Base-by-base conservation (phyloP, 805 yeast genomes). In the Candida nanaspora region DNA sequence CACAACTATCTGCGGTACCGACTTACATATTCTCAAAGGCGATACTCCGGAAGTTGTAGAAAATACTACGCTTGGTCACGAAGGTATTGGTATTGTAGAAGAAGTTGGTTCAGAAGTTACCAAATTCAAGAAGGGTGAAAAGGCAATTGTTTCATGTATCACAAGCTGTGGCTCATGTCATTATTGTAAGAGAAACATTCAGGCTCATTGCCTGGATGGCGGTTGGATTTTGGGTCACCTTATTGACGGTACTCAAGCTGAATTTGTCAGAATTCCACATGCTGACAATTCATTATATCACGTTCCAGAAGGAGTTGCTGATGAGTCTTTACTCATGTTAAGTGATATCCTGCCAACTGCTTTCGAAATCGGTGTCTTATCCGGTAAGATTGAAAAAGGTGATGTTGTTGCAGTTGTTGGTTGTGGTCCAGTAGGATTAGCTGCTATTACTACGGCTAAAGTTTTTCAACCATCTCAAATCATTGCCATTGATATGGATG, bases 191-290 rank as follows among this genome's bases (percentile, higher is more conserved):
- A 72, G 64, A 50, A 63, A 74, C 48, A 63, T 79, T 44, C 82
- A 81, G 57, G 72, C 82, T 7, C 82, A 78, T 56, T 78, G 82
- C 70, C 53, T 55, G 16, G 69, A 70, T 37, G 78, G 78, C 41
- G 76, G 76, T 16, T 72, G 78, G 78, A 55, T 65, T 26, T 52
- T 72, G 32, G 78, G 78, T 30, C 78, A 77, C 46, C 69, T 66
- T 46, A 80, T 82, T 40, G 74, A 80, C 45, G 87, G 87, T 33
- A 80, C 86, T 6, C 82, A 80, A 55, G 77, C 84, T 38, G 82
- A 76, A 51, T 76, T 63, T 53, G 73, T 68, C 48, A 69, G 80
- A 53, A 67, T 76, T 37, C 82, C 80, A 33, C 68, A 56, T 47
- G 75, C 71, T 19, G 71, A 69, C 43, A 40, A 56, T 44, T 68